phyloP scores from a whole-genome alignment of 371 early-diverging fungal genomes.

The Ordospora colligata region DNA sequence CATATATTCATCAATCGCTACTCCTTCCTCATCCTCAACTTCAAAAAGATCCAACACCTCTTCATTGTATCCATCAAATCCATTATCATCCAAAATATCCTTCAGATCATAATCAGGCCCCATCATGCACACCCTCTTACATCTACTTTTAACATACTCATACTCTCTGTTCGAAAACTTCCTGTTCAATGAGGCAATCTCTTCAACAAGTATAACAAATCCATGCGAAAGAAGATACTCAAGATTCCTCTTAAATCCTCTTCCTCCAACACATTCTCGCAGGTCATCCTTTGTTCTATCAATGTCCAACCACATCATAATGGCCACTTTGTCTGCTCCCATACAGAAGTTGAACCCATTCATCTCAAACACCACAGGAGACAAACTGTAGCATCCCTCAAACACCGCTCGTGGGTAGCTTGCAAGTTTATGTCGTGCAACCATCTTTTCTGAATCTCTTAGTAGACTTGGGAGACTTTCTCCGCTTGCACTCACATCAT shows the following conservation, averaged over 20 bases:
- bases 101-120: background rate
- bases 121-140: background rate
- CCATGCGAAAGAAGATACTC: slow-evolving; percentile 7
- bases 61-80: background rate
- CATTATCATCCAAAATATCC: too few species aligned
- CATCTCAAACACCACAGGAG: slow-evolving; percentile 25
- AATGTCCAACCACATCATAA: slow-evolving; percentile 10
- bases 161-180: background rate
- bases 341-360: slow-evolving; percentile 18
- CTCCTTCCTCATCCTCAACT: background rate
- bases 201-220: background rate
- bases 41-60: slow-evolving; percentile 4
- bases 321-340: slow-evolving; percentile 5
- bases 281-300: background rate
- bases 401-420: slow-evolving; percentile 8
- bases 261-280: background rate
- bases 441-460: background rate
- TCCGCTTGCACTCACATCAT: slow-evolving; percentile 7
- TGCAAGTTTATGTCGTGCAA: background rate
- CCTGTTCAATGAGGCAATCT: background rate
- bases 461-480: background rate
- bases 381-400: background rate
- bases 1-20: background rate
- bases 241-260: background rate
- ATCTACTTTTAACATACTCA: background rate